These are phyloP conservation scores for Fulvia fulva DNA, from an alignment of 2,329 filamentous ascomycete genomes.

Conservation along the genomic window DNA sequence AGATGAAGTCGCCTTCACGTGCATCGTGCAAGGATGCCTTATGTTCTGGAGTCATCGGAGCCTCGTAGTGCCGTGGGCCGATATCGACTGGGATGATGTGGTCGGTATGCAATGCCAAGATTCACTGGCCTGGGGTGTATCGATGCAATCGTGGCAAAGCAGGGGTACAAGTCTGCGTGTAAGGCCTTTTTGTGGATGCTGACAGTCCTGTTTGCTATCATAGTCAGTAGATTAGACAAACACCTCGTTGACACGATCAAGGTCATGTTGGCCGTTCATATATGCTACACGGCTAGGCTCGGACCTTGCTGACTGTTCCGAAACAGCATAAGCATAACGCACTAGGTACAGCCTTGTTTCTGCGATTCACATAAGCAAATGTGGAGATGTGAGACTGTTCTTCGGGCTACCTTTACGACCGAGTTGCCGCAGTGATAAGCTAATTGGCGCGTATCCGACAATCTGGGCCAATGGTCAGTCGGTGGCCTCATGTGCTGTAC, in stretches of 20 bases:
- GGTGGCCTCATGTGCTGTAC: too few relatives aligned
- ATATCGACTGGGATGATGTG: background rate
- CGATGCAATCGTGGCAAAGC: too few relatives aligned
- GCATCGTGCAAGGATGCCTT: background rate
- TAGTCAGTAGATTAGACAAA: background rate
- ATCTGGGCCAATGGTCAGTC: too few relatives aligned
- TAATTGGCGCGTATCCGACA: background rate
- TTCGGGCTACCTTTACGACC: background rate
- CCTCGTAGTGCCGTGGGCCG: background rate
- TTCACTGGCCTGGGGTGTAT: background rate
- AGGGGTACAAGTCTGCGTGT: too few relatives aligned
- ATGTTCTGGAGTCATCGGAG: background rate
- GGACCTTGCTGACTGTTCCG: background rate
- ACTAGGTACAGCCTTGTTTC: background rate
- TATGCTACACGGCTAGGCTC: background rate
- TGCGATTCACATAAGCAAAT: background rate
- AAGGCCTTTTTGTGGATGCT: too few relatives aligned
- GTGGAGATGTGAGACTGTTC: background rate
- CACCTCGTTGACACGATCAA: background rate
- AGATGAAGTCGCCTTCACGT: conserved; percentile 4
- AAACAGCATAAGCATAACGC: background rate
- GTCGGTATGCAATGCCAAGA: background rate
- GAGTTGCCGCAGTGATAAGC: background rate
- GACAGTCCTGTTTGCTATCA: background rate
- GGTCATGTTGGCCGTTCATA: background rate